These are phyloP conservation scores for Buddleja alternifolia DNA, from an alignment of 257 asterid genomes.

Conservation along the genomic window DNA sequence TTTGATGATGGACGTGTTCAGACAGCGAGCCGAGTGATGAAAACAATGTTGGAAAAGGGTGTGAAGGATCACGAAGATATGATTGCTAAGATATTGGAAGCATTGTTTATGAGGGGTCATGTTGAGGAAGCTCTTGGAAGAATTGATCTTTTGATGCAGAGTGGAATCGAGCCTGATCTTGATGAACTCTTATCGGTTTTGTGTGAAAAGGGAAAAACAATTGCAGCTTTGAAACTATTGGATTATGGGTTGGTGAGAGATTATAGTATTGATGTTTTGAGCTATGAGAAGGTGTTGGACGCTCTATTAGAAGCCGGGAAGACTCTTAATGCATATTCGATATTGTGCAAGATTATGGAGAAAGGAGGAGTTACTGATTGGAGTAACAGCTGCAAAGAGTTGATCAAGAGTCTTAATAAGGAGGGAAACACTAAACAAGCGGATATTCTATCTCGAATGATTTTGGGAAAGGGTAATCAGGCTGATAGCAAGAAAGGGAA, in stretches of 20 bases:
- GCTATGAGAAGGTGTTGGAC: conserved; percentile 89
- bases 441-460: conserved; percentile 76
- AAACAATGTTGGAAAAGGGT: conserved; percentile 87
- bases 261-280: conserved; percentile 44
- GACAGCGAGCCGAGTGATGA: conserved; percentile 95
- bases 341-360: conserved; percentile 72
- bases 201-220: conserved; percentile 76
- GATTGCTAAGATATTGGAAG: conserved; percentile 71
- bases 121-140: conserved; percentile 95
- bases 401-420: conserved; percentile 76
- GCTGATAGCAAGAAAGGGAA: conserved; percentile 61
- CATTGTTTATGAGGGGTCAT: conserved; percentile 85
- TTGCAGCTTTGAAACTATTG: conserved; percentile 77
- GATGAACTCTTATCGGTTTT: conserved; percentile 59
- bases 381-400: conserved; percentile 57
- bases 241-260: conserved; percentile 78
- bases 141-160: conserved; percentile 75
- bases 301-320: conserved; percentile 76
- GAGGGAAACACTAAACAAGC: conserved; percentile 95
- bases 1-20: conserved; percentile 89
- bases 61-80: conserved; percentile 70
- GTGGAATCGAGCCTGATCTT: conserved; percentile 64
- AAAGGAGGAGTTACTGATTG: conserved; percentile 72
- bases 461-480: conserved; percentile 41
- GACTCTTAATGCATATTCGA: conserved; percentile 86